Evolutionary conservation across 768 basidiomycete genomes (phyloP).

Genomic region (Psilocybe cubensis): DNA sequence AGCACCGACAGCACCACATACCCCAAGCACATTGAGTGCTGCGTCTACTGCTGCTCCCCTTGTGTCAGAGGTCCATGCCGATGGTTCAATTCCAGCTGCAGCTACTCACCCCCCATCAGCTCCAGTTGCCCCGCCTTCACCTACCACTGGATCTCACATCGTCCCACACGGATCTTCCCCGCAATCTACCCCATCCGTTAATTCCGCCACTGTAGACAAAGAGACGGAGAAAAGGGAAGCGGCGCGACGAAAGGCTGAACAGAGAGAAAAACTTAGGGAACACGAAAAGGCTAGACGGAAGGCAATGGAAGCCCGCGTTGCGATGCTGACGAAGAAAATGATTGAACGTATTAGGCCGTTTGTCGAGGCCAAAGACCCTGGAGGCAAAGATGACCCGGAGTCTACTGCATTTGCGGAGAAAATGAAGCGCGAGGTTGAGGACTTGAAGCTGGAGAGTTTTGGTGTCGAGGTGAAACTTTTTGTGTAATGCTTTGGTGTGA

Average conservation of each 20-base stretch:
- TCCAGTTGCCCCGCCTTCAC: constrained; percentile 5
- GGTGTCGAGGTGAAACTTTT: constrained; percentile 76
- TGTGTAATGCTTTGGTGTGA: neutral
- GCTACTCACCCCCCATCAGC: constrained; percentile 5
- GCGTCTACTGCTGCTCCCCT: constrained; percentile 15
- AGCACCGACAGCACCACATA: constrained; percentile 9
- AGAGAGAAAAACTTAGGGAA: constrained; percentile 80
- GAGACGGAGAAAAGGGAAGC: constrained; percentile 47
- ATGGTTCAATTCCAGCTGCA: neutral
- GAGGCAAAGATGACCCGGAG: constrained; percentile 81
- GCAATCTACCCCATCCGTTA: constrained; percentile 11
- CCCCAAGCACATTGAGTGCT: constrained; percentile 7
- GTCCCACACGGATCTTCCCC: constrained; percentile 22
- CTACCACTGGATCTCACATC: constrained; percentile 20
- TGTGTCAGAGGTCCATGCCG: neutral
- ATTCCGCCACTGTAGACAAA: constrained; percentile 29
- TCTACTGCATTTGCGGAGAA: constrained; percentile 75
- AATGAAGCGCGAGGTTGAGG: constrained; percentile 86
- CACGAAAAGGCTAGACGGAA: constrained; percentile 82
- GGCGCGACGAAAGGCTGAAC: constrained; percentile 76
- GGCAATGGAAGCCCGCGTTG: constrained; percentile 79
- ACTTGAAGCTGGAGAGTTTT: constrained; percentile 96
- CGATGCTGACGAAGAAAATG: constrained; percentile 76
- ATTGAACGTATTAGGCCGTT: constrained; percentile 86
- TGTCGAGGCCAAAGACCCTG: constrained; percentile 87